Percentiles rank a stretch among this genome's conserved stretches.
phyloP scores from a whole-genome alignment of 2,329 filamentous ascomycete species.

The Fusarium sp. region DNA sequence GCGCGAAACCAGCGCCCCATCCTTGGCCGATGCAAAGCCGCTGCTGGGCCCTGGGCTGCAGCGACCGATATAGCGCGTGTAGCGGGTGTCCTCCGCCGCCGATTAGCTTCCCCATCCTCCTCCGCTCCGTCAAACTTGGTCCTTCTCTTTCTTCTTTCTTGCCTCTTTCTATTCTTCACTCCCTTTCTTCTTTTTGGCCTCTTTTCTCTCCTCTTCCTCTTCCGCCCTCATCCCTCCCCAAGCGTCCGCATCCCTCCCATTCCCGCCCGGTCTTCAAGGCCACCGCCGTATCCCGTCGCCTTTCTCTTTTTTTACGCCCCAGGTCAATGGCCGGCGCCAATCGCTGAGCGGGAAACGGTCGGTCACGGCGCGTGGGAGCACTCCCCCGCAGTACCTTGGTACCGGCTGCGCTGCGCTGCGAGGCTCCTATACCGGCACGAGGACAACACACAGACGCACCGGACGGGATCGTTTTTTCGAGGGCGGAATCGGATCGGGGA shows the following conservation, averaged over 20 bases:
- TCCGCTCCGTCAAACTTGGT: constrained; percentile 41
- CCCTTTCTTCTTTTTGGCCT: constrained; percentile 15
- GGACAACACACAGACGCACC: constrained; percentile 25
- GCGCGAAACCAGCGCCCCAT: constrained; percentile 9
- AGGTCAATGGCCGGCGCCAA: constrained; percentile 69
- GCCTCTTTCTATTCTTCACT: constrained; percentile 12
- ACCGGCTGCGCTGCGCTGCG: constrained; percentile 40
- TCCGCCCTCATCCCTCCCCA: constrained; percentile 11
- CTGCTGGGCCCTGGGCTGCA: constrained; percentile 24
- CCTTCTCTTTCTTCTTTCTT: constrained; percentile 27
- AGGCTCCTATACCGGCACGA: constrained; percentile 41
- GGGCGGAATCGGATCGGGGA: constrained; percentile 20
- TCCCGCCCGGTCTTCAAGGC: constrained; percentile 20
- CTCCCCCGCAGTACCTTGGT: constrained; percentile 68
- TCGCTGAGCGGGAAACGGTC: constrained; percentile 65
- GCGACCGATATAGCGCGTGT: constrained; percentile 3
- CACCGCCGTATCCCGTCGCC: constrained; percentile 23
- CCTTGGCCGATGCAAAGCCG: constrained; percentile 23
- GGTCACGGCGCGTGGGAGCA: constrained; percentile 70
- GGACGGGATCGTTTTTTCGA: constrained; percentile 25
- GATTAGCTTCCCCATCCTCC: constrained; percentile 27
- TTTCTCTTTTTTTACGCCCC: constrained; percentile 27
- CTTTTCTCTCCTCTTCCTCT: background rate
- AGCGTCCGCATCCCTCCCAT: constrained; percentile 13
- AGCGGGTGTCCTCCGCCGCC: constrained; percentile 20